Conservation (phyloP, 495 filamentous ascomycete genomes). For the Letharia lupina region DNA sequence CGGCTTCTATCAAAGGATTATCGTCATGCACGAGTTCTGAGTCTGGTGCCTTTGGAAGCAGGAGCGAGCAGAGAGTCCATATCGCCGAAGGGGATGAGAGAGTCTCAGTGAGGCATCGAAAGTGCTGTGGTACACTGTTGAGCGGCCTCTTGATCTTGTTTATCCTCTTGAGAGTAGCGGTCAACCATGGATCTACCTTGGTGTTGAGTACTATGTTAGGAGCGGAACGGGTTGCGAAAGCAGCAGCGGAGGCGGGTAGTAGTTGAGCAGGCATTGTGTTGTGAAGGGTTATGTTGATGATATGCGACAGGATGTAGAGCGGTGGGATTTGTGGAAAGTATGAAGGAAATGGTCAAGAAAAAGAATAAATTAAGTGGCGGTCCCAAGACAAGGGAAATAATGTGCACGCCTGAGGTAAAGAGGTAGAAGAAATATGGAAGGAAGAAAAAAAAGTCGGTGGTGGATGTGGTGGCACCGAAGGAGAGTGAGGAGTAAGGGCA, state of each 20-base stretch:
- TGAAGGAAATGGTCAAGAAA: constrained; percentile 38
- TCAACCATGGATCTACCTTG: constrained; percentile 97
- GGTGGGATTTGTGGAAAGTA: constrained; percentile 33
- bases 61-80: constrained; percentile 91
- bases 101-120: constrained; percentile 92
- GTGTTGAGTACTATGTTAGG: constrained; percentile 90
- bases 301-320: constrained; percentile 22
- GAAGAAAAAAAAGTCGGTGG: constrained; percentile 26
- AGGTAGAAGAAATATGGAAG: constrained; percentile 21
- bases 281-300: constrained; percentile 22
- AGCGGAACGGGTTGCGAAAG: constrained; percentile 91
- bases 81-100: constrained; percentile 86
- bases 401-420: constrained; percentile 42
- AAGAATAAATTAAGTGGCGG: constrained; percentile 30
- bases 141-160: constrained; percentile 95
- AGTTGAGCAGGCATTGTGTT: constrained; percentile 81
- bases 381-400: constrained; percentile 52
- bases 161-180: constrained; percentile 90
- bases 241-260: constrained; percentile 88
- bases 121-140: constrained; percentile 96
- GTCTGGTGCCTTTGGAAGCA: constrained; percentile 87
- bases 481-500: constrained; percentile 19
- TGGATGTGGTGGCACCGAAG: constrained; percentile 28
- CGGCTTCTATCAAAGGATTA: constrained; percentile 80
- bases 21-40: constrained; percentile 75